Conservation (phyloP, 441 rosid species). For the Euphorbia schlechtendalii region DNA sequence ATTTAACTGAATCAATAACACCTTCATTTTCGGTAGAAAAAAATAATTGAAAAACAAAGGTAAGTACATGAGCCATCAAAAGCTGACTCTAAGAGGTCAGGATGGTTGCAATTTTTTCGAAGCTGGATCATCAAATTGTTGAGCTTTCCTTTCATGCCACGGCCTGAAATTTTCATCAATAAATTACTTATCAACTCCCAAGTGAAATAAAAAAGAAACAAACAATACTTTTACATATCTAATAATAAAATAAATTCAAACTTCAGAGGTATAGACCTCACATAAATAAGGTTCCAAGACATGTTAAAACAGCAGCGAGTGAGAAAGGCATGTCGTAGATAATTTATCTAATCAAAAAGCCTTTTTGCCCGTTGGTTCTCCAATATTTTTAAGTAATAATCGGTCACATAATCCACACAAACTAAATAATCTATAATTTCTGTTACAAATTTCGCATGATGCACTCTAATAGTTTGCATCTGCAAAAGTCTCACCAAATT, state of each 20-base stretch:
- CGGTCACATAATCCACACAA: neutral
- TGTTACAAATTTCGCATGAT: neutral
- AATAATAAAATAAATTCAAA: neutral
- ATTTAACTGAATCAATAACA: slow-evolving; percentile 1
- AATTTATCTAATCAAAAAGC: neutral
- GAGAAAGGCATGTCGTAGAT: neutral
- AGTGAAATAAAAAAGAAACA: neutral
- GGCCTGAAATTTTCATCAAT: slow-evolving; percentile 30
- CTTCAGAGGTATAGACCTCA: neutral
- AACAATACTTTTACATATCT: neutral
- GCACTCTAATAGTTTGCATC: neutral
- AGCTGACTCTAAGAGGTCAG: slow-evolving; percentile 75
- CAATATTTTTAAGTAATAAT: neutral
- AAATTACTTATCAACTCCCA: neutral
- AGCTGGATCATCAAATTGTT: slow-evolving; percentile 77
- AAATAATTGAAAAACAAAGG: neutral
- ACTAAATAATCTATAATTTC: neutral
- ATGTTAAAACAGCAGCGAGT: neutral
- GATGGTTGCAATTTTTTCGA: slow-evolving; percentile 97
- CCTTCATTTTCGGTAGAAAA: slow-evolving; percentile 3
- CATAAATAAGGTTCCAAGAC: neutral
- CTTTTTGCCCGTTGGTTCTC: neutral
- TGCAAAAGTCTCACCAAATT: neutral
- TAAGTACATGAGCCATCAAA: slow-evolving; percentile 65
- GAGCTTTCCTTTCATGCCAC: slow-evolving; percentile 59